Percentiles rank a stretch among this genome's conserved stretches.
These are phyloP conservation scores for Rugosomyces carneus DNA, from an alignment of 1,284 basidiomycete genomes.

Conservation along the genomic window DNA sequence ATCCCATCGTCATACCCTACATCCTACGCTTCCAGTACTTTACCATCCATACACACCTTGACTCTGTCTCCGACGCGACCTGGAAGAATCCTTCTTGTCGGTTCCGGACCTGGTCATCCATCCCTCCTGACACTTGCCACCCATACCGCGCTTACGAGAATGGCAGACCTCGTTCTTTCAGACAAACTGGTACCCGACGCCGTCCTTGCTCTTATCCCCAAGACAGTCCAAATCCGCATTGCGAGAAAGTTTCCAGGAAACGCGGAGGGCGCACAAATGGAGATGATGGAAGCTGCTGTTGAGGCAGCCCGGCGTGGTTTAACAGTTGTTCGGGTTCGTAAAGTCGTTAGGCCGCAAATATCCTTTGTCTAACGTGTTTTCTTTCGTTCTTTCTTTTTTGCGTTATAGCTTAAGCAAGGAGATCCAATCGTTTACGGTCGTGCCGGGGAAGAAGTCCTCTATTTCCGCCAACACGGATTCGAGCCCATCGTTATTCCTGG, in stretches of 20 bases:
- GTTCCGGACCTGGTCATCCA: constrained; percentile 93
- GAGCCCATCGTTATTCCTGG: constrained; percentile 86
- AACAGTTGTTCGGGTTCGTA: constrained; percentile 76
- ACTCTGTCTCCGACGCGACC: constrained; percentile 29
- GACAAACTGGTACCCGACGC: constrained; percentile 96
- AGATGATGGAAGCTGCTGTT: constrained; percentile 89
- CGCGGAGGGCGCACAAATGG: constrained; percentile 89
- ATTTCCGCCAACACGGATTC: constrained; percentile 82
- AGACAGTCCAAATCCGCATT: constrained; percentile 67
- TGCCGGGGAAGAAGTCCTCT: constrained; percentile 90
- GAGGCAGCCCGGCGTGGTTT: constrained; percentile 76
- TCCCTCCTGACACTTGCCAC: constrained; percentile 88
- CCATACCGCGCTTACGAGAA: constrained; percentile 71
- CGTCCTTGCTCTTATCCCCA: constrained; percentile 85
- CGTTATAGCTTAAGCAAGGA: constrained; percentile 84
- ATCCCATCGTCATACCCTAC: constrained; percentile 16
- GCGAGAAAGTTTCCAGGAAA: constrained; percentile 98
- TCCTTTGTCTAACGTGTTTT: not conserved
- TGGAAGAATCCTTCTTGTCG: constrained; percentile 83
- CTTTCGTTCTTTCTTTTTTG: no score
- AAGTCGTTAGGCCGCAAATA: not conserved
- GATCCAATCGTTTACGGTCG: constrained; percentile 95
- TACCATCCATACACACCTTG: constrained; percentile 26
- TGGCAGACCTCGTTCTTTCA: constrained; percentile 83
- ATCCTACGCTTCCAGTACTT: constrained; percentile 15